Percentiles rank a stretch among this genome's conserved stretches.
Evolutionary conservation across 1,139 yeast species (phyloP).

Genomic region (Arxiozyma slooffiae): DNA sequence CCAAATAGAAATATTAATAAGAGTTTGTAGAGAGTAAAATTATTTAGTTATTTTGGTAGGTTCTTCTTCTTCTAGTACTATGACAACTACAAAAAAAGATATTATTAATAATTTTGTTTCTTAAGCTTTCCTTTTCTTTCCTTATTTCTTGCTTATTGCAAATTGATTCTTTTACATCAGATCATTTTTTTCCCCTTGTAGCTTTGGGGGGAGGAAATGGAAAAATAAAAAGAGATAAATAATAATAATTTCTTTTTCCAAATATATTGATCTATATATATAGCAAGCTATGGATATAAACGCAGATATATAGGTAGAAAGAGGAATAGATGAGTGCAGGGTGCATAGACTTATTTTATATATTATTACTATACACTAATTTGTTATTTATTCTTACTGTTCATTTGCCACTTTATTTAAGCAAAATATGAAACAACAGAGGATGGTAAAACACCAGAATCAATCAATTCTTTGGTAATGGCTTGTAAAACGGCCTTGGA

Average conservation of each 20-base stretch:
- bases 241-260: too few relatives aligned
- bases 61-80: too few relatives aligned
- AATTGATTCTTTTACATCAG: not conserved
- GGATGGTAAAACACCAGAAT: conserved; percentile 38
- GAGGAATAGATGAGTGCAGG: not conserved
- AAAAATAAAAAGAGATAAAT: too few relatives aligned
- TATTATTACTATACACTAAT: too few relatives aligned
- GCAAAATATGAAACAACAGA: conserved; percentile 35
- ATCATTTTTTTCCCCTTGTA: not conserved
- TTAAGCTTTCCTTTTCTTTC: not conserved
- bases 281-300: not conserved
- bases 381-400: not conserved
- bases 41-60: too few relatives aligned
- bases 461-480: conserved; percentile 37
- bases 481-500: conserved; percentile 42
- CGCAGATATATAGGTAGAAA: too few relatives aligned
- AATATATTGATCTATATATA: too few relatives aligned
- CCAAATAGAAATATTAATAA: too few relatives aligned
- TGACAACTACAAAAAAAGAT: not conserved
- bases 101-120: too few relatives aligned
- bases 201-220: not conserved
- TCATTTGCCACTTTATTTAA: conserved; percentile 2
- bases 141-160: not conserved
- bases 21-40: not conserved
- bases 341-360: not conserved